These are phyloP conservation scores for Amanita exitialis DNA, from an alignment of 768 basidiomycete species.

Conservation along the genomic window DNA sequence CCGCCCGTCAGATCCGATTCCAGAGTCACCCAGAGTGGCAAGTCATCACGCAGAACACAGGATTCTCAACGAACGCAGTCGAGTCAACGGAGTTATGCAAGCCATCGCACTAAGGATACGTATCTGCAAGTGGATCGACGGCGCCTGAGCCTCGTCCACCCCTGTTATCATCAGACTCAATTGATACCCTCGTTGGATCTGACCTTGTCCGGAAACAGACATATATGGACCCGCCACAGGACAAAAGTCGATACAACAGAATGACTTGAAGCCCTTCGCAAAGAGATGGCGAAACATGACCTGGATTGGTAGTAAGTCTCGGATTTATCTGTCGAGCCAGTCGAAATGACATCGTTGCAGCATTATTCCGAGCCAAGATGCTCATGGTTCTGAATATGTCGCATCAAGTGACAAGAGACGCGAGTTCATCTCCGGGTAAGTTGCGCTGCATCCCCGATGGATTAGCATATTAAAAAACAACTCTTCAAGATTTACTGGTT, in stretches of 20 bases:
- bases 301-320: conserved; percentile 67
- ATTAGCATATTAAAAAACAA: neutral
- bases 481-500: conserved; percentile 20
- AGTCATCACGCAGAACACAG: conserved; percentile 25
- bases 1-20: conserved; percentile 25
- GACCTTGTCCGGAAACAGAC: conserved; percentile 61
- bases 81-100: conserved; percentile 13
- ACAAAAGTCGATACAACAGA: conserved; percentile 48
- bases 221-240: conserved; percentile 45
- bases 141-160: conserved; percentile 27
- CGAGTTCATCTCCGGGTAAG: conserved; percentile 70
- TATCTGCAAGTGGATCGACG: conserved; percentile 20
- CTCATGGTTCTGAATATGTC: conserved; percentile 79
- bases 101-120: conserved; percentile 14
- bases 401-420: conserved; percentile 66
- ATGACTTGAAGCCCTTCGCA: conserved; percentile 51
- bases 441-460: conserved; percentile 5
- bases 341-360: conserved; percentile 24
- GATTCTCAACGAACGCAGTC: conserved; percentile 17
- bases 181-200: conserved; percentile 65
- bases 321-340: neutral
- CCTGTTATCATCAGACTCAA: conserved; percentile 48
- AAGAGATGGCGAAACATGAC: conserved; percentile 54
- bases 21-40: conserved; percentile 26
- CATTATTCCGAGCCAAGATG: conserved; percentile 70